Percentiles rank a stretch among this genome's conserved stretches.
These are phyloP conservation scores for Golubevia pallescens DNA, from an alignment of 1,284 basidiomycete genomes.

Conservation along the genomic window DNA sequence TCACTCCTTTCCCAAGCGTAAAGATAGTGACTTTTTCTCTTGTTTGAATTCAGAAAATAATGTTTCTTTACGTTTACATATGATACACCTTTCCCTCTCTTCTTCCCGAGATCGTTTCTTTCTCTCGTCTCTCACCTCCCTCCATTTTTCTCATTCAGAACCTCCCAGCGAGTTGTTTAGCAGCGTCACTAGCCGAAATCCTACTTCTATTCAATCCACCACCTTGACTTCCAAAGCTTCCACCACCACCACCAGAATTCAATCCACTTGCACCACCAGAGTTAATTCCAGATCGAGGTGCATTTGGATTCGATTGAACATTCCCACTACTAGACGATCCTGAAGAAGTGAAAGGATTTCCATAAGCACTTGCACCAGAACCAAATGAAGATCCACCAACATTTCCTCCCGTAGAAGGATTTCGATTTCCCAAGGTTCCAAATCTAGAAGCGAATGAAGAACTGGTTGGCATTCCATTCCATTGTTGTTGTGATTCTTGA, in stretches of 20 bases:
- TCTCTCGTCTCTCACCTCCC: too few species aligned
- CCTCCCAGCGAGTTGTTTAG: conserved; percentile 25
- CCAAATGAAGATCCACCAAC: conserved; percentile 13
- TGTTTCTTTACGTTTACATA: too few species aligned
- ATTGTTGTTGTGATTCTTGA: too few species aligned
- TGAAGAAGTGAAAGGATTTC: background rate
- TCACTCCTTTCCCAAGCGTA: too few species aligned
- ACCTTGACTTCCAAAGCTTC: conserved; percentile 12
- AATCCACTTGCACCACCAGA: background rate
- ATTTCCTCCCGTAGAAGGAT: background rate
- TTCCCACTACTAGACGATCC: background rate
- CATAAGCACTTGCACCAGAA: conserved; percentile 2
- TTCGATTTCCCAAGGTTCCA: background rate
- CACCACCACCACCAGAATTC: conserved; percentile 22
- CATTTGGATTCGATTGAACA: background rate
- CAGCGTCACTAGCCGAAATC: conserved; percentile 30
- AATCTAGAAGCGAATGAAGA: too few species aligned
- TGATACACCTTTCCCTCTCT: too few species aligned
- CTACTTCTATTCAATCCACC: conserved; percentile 18
- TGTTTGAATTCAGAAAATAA: too few species aligned
- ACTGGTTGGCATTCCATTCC: too few species aligned
- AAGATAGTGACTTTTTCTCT: too few species aligned
- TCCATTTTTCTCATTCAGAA: conserved; percentile 15
- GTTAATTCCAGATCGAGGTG: background rate
- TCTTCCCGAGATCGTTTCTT: too few species aligned